Percentiles rank a stretch among this genome's conserved stretches.
Evolutionary conservation across 345 rosid genomes (phyloP).

Genomic region (Euphorbia tirucalli): DNA sequence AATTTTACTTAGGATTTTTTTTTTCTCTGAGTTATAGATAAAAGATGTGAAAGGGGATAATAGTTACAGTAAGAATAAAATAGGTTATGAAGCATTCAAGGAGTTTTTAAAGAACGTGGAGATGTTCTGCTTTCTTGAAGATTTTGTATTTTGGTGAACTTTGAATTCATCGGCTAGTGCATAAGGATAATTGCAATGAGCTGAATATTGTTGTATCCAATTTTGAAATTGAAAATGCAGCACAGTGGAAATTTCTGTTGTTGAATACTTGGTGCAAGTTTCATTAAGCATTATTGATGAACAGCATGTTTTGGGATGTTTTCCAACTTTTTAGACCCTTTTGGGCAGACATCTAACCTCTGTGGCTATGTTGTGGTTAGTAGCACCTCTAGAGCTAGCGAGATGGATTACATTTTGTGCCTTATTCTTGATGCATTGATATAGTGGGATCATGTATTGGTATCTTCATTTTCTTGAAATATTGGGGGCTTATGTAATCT

Average conservation of each 20-base stretch:
- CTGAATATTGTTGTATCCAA: background rate
- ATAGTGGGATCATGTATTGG: background rate
- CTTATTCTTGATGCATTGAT: background rate
- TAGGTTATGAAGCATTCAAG: background rate
- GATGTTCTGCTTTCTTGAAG: background rate
- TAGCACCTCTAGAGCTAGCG: background rate
- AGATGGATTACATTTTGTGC: slow-evolving; percentile 1
- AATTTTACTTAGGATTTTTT: background rate
- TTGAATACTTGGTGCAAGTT: background rate
- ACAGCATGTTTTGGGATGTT: background rate
- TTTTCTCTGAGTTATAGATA: background rate
- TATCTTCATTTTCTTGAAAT: background rate
- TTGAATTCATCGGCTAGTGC: background rate
- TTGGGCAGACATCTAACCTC: background rate
- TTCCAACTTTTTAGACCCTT: background rate
- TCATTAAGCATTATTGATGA: background rate
- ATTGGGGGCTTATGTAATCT: background rate
- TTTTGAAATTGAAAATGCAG: background rate
- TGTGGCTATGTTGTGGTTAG: background rate
- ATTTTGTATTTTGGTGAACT: background rate
- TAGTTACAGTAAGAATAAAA: background rate
- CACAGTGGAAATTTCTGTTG: background rate
- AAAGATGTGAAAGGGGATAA: background rate
- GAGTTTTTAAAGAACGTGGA: background rate
- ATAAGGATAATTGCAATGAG: background rate